Conservation (phyloP, 441 rosid genomes). For the Pelargonium cotyledonis region DNA sequence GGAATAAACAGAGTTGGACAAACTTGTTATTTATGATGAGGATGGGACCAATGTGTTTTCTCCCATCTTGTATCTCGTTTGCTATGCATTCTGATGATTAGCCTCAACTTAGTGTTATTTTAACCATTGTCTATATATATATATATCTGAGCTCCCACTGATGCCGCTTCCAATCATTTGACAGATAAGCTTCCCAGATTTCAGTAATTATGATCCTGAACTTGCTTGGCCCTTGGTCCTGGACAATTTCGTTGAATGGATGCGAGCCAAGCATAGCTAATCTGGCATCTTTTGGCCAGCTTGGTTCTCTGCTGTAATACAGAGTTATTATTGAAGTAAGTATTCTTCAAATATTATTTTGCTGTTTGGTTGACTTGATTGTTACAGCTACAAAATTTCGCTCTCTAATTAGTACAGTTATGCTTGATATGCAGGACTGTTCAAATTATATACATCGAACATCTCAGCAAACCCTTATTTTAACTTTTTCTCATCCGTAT, state of each 20-base stretch:
- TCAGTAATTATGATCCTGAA: constrained; percentile 49
- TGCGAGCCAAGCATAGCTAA: constrained; percentile 57
- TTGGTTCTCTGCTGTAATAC: constrained; percentile 37
- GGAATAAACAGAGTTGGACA: too few species aligned
- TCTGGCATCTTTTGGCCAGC: constrained; percentile 12
- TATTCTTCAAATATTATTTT: constrained; percentile 14
- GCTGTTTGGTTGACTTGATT: neutral
- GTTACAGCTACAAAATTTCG: neutral
- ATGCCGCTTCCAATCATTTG: constrained; percentile 10
- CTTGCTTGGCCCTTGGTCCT: constrained; percentile 82
- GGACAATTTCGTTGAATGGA: constrained; percentile 80
- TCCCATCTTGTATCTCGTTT: too few species aligned
- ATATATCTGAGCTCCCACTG: neutral
- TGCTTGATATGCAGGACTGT: neutral
- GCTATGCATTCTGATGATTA: too few species aligned
- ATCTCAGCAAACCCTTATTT: neutral
- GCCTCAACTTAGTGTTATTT: too few species aligned
- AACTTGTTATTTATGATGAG: too few species aligned
- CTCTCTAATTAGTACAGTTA: neutral
- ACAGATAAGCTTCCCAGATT: constrained; percentile 71
- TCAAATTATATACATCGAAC: constrained; percentile 4
- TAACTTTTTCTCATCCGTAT: neutral
- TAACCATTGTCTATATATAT: neutral
- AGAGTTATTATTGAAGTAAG: constrained; percentile 33
- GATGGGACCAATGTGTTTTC: too few species aligned